A percentile compares a stretch with the other conserved stretches of the same genome.
These are phyloP conservation scores for Kazachstania kunashirensis DNA, from an alignment of 805 yeast species.

Conservation along the genomic window DNA sequence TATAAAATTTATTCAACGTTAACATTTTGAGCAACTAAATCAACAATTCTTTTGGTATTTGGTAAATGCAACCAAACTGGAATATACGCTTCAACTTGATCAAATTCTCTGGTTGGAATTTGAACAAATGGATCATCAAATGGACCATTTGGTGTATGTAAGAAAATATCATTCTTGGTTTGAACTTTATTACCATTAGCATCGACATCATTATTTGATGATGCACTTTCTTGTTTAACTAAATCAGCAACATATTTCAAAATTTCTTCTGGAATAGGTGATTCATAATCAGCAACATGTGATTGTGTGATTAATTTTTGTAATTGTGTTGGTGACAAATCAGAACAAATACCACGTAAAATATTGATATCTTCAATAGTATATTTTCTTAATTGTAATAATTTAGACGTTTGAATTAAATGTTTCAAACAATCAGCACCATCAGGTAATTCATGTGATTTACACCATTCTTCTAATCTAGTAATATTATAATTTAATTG, in stretches of 20 bases:
- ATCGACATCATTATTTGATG: not conserved
- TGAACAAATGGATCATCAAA: slow-evolving; percentile 77
- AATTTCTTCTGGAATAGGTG: slow-evolving; percentile 78
- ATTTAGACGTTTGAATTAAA: slow-evolving; percentile 83
- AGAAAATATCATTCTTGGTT: slow-evolving; percentile 52
- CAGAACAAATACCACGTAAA: slow-evolving; percentile 89
- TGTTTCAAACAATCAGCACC: slow-evolving; percentile 78
- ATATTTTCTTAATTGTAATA: slow-evolving; percentile 83
- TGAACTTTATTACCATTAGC: slow-evolving; percentile 29
- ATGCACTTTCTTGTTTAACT: slow-evolving; percentile 45
- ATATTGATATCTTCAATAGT: slow-evolving; percentile 84
- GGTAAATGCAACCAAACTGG: slow-evolving; percentile 93
- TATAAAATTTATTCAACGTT: too few species aligned
- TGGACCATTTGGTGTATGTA: slow-evolving; percentile 59
- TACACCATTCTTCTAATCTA: slow-evolving; percentile 97
- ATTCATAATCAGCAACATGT: slow-evolving; percentile 86
- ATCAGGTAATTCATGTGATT: slow-evolving; percentile 81
- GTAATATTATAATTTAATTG: slow-evolving; percentile 95
- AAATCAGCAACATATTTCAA: slow-evolving; percentile 71
- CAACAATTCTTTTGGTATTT: slow-evolving; percentile 76
- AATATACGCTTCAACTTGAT: slow-evolving; percentile 78
- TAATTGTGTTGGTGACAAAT: slow-evolving; percentile 88
- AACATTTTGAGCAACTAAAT: slow-evolving; percentile 76
- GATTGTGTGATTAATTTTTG: slow-evolving; percentile 87
- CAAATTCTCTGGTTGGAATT: slow-evolving; percentile 65